These are phyloP conservation scores for Microthlaspi erraticum DNA, from an alignment of 345 rosid species.

Conservation along the genomic window DNA sequence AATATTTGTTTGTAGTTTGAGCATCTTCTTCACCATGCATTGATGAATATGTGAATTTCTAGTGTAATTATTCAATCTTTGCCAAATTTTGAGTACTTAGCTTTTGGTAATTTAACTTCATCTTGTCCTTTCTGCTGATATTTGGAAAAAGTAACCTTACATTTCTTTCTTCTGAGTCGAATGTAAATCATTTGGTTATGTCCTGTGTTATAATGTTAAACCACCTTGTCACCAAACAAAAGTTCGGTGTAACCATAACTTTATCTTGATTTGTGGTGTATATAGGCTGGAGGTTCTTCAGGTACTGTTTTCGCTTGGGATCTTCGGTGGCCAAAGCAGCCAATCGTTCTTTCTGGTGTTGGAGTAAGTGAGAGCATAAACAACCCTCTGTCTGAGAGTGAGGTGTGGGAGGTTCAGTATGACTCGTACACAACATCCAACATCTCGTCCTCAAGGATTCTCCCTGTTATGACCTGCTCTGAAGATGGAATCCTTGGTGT, in stretches of 20 bases:
- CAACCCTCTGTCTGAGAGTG: constrained; percentile 70
- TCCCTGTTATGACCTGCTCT: constrained; percentile 87
- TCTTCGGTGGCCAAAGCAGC: constrained; percentile 66
- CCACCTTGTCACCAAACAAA: not conserved
- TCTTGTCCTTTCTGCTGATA: not conserved
- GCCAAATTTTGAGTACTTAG: not conserved
- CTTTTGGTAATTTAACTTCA: not conserved
- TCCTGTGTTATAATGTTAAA: not conserved
- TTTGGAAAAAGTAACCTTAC: not conserved
- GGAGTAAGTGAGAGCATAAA: constrained; percentile 47
- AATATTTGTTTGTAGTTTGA: not conserved
- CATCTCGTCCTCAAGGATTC: constrained; percentile 64
- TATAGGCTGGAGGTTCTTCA: constrained; percentile 88
- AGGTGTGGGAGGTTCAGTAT: constrained; percentile 90
- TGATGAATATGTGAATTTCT: not conserved
- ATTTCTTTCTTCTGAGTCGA: constrained; percentile 12
- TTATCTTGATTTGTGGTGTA: constrained; percentile 18
- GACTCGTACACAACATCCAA: constrained; percentile 66
- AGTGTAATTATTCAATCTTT: constrained; percentile 8
- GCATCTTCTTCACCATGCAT: not conserved
- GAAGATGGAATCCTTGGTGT: constrained; percentile 94
- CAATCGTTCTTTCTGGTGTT: constrained; percentile 72
- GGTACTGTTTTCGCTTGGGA: constrained; percentile 94
- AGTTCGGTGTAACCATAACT: not conserved
- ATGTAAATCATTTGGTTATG: constrained; percentile 14